Conservation (phyloP, 306 rosid genomes). For the Sicyos baderoa region DNA sequence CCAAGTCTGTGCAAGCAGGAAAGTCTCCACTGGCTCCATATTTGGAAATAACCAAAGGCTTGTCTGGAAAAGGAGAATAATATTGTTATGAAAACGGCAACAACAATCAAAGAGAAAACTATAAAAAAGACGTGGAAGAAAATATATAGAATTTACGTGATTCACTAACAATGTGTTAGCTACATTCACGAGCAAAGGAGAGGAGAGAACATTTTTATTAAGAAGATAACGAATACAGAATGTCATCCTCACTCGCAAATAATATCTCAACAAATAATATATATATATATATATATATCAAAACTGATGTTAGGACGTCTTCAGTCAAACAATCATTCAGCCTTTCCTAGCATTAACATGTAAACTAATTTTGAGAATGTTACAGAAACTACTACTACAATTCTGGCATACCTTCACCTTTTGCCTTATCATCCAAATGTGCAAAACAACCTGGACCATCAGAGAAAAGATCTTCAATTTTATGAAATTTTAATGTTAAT, state of each 20-base stretch:
- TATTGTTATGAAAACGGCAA: too few species aligned
- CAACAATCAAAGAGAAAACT: too few species aligned
- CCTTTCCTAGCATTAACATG: conserved; percentile 18
- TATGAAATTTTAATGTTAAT: background rate
- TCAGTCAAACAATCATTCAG: conserved; percentile 14
- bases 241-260: too few species aligned
- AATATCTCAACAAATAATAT: too few species aligned
- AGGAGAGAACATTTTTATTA: too few species aligned
- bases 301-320: conserved; percentile 12
- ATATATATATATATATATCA: conserved; percentile 18
- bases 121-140: too few species aligned
- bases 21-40: conserved; percentile 85
- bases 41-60: conserved; percentile 65
- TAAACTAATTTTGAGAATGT: conserved; percentile 4
- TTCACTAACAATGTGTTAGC: too few species aligned
- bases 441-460: conserved; percentile 69
- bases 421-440: conserved; percentile 42
- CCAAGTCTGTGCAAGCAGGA: conserved; percentile 60
- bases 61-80: conserved; percentile 31
- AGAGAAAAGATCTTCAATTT: conserved; percentile 21
- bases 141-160: too few species aligned
- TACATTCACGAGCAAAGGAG: too few species aligned
- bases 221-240: too few species aligned
- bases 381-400: conserved; percentile 8
- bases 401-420: conserved; percentile 38